Evolutionary conservation across 2,329 filamentous ascomycete genomes (phyloP), one percentile per base, ranked within the genome.

Genomic region (Periconia digitata): DNA sequence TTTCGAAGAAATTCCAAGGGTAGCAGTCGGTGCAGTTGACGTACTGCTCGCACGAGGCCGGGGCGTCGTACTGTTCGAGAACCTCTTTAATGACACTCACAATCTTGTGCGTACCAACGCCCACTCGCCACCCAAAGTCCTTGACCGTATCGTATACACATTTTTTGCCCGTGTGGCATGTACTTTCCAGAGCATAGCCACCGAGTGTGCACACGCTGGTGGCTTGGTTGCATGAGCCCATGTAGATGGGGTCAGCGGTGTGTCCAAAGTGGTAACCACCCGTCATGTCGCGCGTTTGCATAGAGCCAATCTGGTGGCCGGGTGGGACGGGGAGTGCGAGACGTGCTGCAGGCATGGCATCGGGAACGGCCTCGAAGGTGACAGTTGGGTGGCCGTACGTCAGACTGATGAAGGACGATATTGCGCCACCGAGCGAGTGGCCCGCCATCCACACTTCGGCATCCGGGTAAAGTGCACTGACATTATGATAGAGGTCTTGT

Each of bases 1-100:
- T 95, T 71, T 92, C 87, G 65, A 90, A 95, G 78, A 91, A 95
- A 64, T 96, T 95, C 94, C 94, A 97, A 47, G 87, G 85, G 49
- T 84, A 89, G 64, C 92, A 97, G 69, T 99, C 94, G 35, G 88
- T 84, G 67, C 94, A 97, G 55, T 85, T 78, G 44, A 84, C 79
- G 6, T 92, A 92, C 23, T 81, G 78, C 45, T 81, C 81, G 71
- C 94, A 97, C 56, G 82, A 75, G 0, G 94, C 88, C 0, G 95
- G 89, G 3, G 79, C 75, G 53, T 95, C 87, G 63, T 97, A 97
- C 59, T 85, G 85, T 62, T 87, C 80, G 52, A 97, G 81, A 3
- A 99, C 89, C 67, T 96, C 89, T 49, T 85, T 82, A 63, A 99
- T 96, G 39, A 96, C 92, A 23, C 83, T 84, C 50, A 85, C 83